Conservation (phyloP, 768 basidiomycete genomes). For the Lactarius trivialis region DNA sequence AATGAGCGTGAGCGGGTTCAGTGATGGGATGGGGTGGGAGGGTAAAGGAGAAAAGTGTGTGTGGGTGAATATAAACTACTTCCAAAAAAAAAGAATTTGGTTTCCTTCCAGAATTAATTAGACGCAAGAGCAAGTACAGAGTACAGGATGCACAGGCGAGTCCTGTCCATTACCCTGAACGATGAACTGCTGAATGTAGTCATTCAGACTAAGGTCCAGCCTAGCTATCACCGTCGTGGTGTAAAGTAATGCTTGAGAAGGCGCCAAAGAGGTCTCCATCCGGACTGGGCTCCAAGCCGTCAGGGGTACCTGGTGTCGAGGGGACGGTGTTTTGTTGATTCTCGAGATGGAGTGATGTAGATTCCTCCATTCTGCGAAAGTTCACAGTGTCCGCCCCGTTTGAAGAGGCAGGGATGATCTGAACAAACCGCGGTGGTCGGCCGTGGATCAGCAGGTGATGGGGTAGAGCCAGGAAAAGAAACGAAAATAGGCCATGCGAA, state of each 20-base stretch:
- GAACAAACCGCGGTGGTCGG: constrained; percentile 18
- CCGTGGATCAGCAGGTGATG: background rate
- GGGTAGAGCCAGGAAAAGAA: background rate
- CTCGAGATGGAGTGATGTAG: constrained; percentile 85
- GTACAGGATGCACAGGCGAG: background rate
- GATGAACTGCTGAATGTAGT: background rate
- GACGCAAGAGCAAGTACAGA: background rate
- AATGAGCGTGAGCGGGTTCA: constrained; percentile 4
- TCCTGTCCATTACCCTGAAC: background rate
- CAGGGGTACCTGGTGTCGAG: constrained; percentile 36
- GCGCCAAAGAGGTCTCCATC: constrained; percentile 73
- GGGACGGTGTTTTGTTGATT: constrained; percentile 29
- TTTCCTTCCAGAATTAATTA: background rate
- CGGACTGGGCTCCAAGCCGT: constrained; percentile 39
- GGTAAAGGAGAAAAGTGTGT: background rate
- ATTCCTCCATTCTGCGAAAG: constrained; percentile 88
- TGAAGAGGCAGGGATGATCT: constrained; percentile 78
- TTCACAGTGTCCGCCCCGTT: constrained; percentile 81
- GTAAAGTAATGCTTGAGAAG: constrained; percentile 85
- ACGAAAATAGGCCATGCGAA: constrained; percentile 1
- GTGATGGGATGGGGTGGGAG: background rate
- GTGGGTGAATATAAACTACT: background rate
- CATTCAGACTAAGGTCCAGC: background rate
- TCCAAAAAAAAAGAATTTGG: background rate
- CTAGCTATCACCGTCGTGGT: constrained; percentile 65